Conservation (phyloP, 768 basidiomycete genomes). For the Cystobasidium onofrii region DNA sequence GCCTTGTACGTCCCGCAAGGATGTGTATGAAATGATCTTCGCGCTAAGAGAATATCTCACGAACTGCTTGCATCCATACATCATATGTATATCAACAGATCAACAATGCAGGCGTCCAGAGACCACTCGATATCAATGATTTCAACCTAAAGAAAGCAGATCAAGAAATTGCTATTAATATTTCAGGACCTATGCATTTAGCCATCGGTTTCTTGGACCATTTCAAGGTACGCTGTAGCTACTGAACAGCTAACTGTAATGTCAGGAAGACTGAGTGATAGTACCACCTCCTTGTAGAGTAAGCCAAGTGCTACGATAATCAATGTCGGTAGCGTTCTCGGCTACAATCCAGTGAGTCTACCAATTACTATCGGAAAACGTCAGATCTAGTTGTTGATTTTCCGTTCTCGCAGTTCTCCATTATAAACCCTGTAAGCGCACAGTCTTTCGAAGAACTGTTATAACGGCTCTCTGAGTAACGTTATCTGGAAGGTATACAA, state of each 20-base stretch:
- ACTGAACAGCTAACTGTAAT: too few species aligned
- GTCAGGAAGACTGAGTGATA: too few species aligned
- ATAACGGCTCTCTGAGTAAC: neutral
- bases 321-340: constrained; percentile 20
- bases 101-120: constrained; percentile 24
- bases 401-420: constrained; percentile 8
- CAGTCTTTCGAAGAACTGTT: neutral
- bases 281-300: neutral
- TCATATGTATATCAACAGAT: neutral
- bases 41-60: too few species aligned
- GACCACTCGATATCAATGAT: constrained; percentile 11
- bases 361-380: neutral
- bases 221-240: neutral
- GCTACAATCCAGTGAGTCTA: constrained; percentile 10
- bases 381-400: neutral
- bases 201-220: neutral
- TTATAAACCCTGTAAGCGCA: constrained; percentile 12
- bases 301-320: constrained; percentile 19
- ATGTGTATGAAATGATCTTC: neutral
- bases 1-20: neutral
- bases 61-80: neutral
- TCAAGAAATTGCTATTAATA: constrained; percentile 10
- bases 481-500: constrained; percentile 1
- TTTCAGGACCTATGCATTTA: constrained; percentile 12
- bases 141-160: constrained; percentile 22